These are phyloP conservation scores for Pseudogymnoascus sp. DNA, from an alignment of 2,329 filamentous ascomycete species.

Conservation along the genomic window DNA sequence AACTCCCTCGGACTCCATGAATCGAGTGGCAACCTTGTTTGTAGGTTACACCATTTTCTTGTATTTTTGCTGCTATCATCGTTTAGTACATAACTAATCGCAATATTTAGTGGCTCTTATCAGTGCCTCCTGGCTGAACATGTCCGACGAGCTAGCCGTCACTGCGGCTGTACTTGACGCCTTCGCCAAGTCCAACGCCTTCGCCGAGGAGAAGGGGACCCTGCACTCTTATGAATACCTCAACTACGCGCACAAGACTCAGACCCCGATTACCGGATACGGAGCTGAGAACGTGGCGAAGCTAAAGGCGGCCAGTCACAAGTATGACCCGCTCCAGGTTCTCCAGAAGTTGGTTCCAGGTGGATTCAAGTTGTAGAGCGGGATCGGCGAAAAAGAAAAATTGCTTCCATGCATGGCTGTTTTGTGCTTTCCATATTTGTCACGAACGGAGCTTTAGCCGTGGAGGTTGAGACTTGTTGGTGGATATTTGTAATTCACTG, in stretches of 20 bases:
- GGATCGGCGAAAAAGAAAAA: background rate
- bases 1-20: conserved; percentile 11
- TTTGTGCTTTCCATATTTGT: background rate
- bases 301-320: conserved; percentile 24
- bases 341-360: conserved; percentile 26
- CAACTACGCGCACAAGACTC: conserved; percentile 37
- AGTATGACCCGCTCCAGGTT: conserved; percentile 31
- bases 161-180: background rate
- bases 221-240: conserved; percentile 28
- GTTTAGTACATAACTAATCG: background rate
- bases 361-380: conserved; percentile 14
- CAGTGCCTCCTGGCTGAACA: conserved; percentile 1
- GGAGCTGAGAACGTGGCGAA: conserved; percentile 32
- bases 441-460: background rate
- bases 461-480: background rate
- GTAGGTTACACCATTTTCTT: background rate
- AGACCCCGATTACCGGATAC: conserved; percentile 36
- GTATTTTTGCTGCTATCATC: background rate
- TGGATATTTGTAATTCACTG: background rate
- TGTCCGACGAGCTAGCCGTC: conserved; percentile 3
- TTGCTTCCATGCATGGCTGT: background rate
- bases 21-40: conserved; percentile 6
- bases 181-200: background rate
- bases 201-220: background rate
- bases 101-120: conserved; percentile 3